Evolutionary conservation across 371 early-diverging fungal species (phyloP).

Genomic region (Mortierella sp.): DNA sequence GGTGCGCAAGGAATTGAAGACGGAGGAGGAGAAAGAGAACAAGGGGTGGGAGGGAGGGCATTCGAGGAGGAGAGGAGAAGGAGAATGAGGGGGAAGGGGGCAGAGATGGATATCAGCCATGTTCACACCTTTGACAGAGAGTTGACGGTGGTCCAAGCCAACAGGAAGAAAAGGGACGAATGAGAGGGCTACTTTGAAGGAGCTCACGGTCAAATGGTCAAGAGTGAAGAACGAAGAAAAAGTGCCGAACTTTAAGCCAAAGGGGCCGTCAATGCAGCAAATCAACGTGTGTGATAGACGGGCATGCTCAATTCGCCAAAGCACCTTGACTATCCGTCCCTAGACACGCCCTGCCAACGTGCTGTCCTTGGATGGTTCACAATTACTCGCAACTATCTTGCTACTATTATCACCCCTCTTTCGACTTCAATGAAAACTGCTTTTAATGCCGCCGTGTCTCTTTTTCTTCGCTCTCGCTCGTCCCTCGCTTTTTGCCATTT

Average conservation of each 20-base stretch:
- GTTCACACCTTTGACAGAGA: not conserved
- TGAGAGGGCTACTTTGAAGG: not conserved
- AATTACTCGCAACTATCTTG: not conserved
- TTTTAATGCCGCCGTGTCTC: not conserved
- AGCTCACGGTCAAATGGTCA: not conserved
- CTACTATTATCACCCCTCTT: not conserved
- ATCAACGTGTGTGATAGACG: not conserved
- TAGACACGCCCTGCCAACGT: not conserved
- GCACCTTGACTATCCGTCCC: not conserved
- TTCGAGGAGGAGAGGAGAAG: not conserved
- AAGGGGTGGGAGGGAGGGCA: not conserved
- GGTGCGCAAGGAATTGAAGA: too few relatives aligned
- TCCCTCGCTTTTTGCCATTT: not conserved
- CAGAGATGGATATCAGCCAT: not conserved
- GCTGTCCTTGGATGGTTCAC: not conserved
- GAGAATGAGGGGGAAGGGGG: not conserved
- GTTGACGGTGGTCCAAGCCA: not conserved
- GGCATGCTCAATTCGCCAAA: not conserved
- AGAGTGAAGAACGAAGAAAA: not conserved
- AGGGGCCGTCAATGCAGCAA: not conserved
- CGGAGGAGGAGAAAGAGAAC: not conserved
- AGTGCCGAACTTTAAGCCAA: constrained; percentile 4
- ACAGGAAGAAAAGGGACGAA: not conserved
- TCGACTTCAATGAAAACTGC: too few relatives aligned
- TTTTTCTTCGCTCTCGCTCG: not conserved